Conservation (phyloP, 1,284 basidiomycete species). For the Cutaneotrichosporon dermatis region DNA sequence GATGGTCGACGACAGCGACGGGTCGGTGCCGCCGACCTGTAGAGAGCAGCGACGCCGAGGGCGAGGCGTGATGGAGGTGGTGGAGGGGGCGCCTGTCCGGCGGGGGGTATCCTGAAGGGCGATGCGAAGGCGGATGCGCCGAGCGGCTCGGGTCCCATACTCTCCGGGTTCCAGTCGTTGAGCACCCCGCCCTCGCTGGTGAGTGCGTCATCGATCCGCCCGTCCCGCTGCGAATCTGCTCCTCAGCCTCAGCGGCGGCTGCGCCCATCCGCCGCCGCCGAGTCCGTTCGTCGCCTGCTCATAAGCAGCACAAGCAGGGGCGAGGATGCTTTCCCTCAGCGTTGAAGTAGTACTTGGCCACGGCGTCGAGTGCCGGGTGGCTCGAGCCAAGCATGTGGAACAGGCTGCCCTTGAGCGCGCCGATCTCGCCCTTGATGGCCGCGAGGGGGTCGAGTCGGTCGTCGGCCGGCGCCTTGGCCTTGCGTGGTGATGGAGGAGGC, state of each 20-base stretch:
- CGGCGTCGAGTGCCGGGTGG: conserved; percentile 77
- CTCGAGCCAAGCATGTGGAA: conserved; percentile 79
- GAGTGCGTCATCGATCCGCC: conserved; percentile 43
- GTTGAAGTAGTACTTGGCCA: conserved; percentile 91
- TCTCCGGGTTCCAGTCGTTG: conserved; percentile 50
- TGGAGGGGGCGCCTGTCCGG: background rate
- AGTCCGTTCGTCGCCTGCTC: conserved; percentile 84
- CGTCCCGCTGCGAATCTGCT: conserved; percentile 7
- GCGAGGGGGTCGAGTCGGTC: conserved; percentile 34
- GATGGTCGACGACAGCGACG: conserved; percentile 27
- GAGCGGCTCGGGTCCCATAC: conserved; percentile 36
- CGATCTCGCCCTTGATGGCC: conserved; percentile 66
- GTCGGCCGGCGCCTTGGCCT: background rate
- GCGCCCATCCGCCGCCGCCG: conserved; percentile 47
- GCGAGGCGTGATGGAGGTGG: conserved; percentile 11
- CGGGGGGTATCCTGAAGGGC: conserved; percentile 36
- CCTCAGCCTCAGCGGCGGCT: conserved; percentile 5
- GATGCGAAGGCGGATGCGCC: conserved; percentile 35
- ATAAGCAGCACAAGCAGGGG: conserved; percentile 88
- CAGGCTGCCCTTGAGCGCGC: conserved; percentile 68
- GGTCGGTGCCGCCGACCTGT: background rate
- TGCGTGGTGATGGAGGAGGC: conserved; percentile 14
- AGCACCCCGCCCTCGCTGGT: conserved; percentile 45
- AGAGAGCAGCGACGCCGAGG: conserved; percentile 13
- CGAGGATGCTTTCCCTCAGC: conserved; percentile 79